These are phyloP conservation scores for Barnettozyma pratensis DNA, from an alignment of 805 yeast species.

Conservation along the genomic window DNA sequence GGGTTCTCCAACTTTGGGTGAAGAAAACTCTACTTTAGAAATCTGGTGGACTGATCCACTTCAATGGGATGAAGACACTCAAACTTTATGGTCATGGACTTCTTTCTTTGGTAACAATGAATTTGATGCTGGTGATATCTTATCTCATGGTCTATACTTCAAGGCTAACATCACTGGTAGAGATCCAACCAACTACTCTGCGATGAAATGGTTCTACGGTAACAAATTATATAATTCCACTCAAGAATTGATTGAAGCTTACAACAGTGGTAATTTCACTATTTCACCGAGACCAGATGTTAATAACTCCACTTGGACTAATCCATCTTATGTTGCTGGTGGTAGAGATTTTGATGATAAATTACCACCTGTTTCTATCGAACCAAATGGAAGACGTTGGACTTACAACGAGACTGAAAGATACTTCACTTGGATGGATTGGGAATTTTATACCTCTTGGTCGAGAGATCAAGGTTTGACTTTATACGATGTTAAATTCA, in stretches of 20 bases:
- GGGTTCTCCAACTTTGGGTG: constrained; percentile 15
- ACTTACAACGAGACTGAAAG: constrained; percentile 20
- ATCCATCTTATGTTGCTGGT: constrained; percentile 15
- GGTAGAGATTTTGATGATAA: constrained; percentile 22
- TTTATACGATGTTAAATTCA: constrained; percentile 23
- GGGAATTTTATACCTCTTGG: constrained; percentile 26
- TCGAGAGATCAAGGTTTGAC: constrained; percentile 23
- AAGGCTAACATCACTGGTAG: constrained; percentile 22
- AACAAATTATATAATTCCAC: constrained; percentile 19
- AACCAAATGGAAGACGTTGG: constrained; percentile 28
- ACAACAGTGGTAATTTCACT: constrained; percentile 15
- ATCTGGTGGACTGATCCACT: constrained; percentile 24
- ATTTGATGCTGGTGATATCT: constrained; percentile 21
- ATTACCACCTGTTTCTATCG: constrained; percentile 20
- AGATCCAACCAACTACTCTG: constrained; percentile 10
- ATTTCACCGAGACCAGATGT: constrained; percentile 14
- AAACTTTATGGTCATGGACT: constrained; percentile 16
- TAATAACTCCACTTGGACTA: constrained; percentile 4
- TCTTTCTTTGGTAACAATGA: constrained; percentile 17
- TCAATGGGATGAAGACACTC: constrained; percentile 16
- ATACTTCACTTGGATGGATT: constrained; percentile 28
- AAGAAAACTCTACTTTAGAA: constrained; percentile 19
- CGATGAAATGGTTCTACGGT: constrained; percentile 22
- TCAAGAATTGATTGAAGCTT: constrained; percentile 23
- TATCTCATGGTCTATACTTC: constrained; percentile 21